Evolutionary conservation across 257 asterid genomes (phyloP), one percentile per base, ranked within the genome.

Genomic region (Catharanthus roseus): DNA sequence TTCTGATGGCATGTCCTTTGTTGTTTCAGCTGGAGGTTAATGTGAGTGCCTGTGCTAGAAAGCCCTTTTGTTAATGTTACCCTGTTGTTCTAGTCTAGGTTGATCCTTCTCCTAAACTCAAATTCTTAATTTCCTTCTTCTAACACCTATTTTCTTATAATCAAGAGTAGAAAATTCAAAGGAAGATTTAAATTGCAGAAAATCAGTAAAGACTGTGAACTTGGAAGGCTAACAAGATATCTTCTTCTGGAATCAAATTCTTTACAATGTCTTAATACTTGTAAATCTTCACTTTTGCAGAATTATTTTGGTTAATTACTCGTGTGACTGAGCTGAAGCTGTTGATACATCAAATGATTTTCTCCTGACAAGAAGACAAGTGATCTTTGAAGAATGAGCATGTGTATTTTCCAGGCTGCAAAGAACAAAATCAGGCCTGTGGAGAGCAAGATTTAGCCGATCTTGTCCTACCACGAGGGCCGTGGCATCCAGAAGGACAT

Each of bases 401-500:
- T 75, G 88, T 8, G 70, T 68, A 29, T 82, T 75, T 58, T 83
- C 88, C 10, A 90, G 86, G 16, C 77, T 70, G 39, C 93, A 85
- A 53, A 84, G 67, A 8, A 88, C 91, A 58, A 86, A 91, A 71
- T 91, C 95, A 0, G 92, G 97, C 67, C 90, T 82, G 65, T 91
- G 92, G 7, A 91, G 87, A 1, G 95, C 86, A 29, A 91, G 80
- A 13, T 84, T 76, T 26, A 86, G 74, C 42, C 83, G 66, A 23
- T 89, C 89, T 26, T 79, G 74, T 4, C 85, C 83, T 23, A 78
- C 71, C 42, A 79, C 92, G 57, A 82, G 66, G 4, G 80, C 74
- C 4, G 87, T 78, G 0, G 90, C 95, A 33, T 91, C 96, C 0
- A 91, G 81, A n/a, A 91, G 86, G 33, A 91, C 92, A 42, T 88